Conservation (phyloP, 257 asterid species). For the Solanum chmielewskii region DNA sequence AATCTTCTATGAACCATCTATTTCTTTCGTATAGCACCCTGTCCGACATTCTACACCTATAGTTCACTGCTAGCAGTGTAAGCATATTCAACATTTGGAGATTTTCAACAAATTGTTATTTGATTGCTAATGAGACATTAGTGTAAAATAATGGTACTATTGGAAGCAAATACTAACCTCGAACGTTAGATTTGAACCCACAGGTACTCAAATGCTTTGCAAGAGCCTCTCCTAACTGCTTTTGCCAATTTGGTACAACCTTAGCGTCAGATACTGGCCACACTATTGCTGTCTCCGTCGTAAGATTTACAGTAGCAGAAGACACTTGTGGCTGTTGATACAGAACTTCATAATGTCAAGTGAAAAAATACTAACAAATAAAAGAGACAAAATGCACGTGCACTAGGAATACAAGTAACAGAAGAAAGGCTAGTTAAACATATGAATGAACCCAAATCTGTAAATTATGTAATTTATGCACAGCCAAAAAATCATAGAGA, state of each 20-base stretch:
- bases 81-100: not conserved
- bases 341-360: not conserved
- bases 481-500: not conserved
- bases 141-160: not conserved
- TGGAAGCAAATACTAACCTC: slow-evolving; percentile 37
- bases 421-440: not conserved
- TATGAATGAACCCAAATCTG: not conserved
- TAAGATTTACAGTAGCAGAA: slow-evolving; percentile 84
- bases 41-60: not conserved
- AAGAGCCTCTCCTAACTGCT: slow-evolving; percentile 78
- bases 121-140: not conserved
- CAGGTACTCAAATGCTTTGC: slow-evolving; percentile 90
- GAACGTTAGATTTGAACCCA: slow-evolving; percentile 69
- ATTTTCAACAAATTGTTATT: not conserved
- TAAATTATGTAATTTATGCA: not conserved
- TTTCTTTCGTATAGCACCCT: not conserved
- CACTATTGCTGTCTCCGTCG: slow-evolving; percentile 85
- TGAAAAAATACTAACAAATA: not conserved
- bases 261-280: slow-evolving; percentile 90
- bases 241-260: slow-evolving; percentile 71
- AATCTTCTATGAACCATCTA: not conserved
- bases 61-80: not conserved
- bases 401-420: not conserved
- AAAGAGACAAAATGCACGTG: not conserved
- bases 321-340: slow-evolving; percentile 79